Conservation (phyloP, 2,329 filamentous ascomycete genomes). For the Zymoseptoria pseudotritici region DNA sequence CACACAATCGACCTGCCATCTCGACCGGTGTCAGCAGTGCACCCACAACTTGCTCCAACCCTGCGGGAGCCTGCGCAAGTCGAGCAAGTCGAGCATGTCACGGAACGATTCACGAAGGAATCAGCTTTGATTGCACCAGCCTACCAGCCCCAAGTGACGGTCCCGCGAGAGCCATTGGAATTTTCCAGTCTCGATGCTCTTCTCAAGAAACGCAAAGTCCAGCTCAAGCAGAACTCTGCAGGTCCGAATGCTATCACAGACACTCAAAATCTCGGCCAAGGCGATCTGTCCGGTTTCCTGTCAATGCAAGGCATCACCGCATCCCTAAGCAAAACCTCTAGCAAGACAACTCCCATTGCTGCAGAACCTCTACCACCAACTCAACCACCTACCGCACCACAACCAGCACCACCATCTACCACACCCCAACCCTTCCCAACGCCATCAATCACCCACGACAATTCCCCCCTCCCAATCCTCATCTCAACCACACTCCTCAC, state of each 20-base stretch:
- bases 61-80: background rate
- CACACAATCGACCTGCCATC: background rate
- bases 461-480: conserved; percentile 38
- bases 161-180: background rate
- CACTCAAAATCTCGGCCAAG: background rate
- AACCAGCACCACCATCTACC: background rate
- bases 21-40: background rate
- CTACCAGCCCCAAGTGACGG: background rate
- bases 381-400: background rate
- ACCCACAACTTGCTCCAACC: background rate
- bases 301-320: background rate
- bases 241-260: background rate
- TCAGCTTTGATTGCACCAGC: background rate
- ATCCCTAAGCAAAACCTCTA: background rate
- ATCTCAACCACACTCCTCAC: conserved; percentile 43
- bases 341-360: background rate
- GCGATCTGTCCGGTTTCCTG: background rate
- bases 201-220: conserved; percentile 34
- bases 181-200: conserved; percentile 27
- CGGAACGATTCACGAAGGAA: background rate
- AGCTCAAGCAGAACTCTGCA: conserved; percentile 13
- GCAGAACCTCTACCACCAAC: background rate
- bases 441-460: conserved; percentile 1
- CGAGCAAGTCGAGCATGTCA: background rate
- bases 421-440: background rate